Conservation (phyloP, 2,329 filamentous ascomycete species). For the Trichoderma sp. region DNA sequence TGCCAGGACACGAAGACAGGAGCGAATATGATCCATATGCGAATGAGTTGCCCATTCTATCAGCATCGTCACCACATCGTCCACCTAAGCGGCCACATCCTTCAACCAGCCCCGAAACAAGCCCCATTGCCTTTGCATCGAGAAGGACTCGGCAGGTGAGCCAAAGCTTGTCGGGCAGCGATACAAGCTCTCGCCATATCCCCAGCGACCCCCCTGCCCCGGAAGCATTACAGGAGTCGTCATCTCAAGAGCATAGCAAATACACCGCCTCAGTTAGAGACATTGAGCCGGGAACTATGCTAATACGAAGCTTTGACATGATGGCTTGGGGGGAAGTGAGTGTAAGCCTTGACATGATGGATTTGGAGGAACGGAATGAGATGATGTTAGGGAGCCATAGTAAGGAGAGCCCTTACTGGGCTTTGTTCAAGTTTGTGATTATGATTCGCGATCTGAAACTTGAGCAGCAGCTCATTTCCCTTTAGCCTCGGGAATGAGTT, state of each 20-base stretch:
- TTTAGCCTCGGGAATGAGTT: too few relatives aligned
- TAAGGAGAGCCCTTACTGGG: background rate
- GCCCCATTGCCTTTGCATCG: background rate
- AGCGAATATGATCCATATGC: background rate
- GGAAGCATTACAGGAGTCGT: background rate
- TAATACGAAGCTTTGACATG: background rate
- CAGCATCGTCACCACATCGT: background rate
- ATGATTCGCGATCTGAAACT: background rate
- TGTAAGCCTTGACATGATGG: background rate
- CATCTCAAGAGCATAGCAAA: background rate
- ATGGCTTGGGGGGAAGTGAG: background rate
- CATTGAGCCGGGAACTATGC: background rate
- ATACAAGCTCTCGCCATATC: background rate
- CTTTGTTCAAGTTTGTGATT: background rate
- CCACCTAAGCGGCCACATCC: background rate
- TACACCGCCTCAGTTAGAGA: background rate
- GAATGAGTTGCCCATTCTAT: background rate
- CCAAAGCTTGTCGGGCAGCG: background rate
- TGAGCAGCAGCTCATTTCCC: background rate
- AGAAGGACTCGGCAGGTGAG: background rate
- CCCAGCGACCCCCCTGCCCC: background rate
- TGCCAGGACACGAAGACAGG: background rate
- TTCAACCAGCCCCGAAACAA: background rate
- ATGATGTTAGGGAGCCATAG: background rate
- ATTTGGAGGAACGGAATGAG: background rate